A percentile compares a stretch with the other conserved stretches of the same genome.
Conservation (phyloP, 371 early-diverging fungal genomes). For the Smittium mucronatum region DNA sequence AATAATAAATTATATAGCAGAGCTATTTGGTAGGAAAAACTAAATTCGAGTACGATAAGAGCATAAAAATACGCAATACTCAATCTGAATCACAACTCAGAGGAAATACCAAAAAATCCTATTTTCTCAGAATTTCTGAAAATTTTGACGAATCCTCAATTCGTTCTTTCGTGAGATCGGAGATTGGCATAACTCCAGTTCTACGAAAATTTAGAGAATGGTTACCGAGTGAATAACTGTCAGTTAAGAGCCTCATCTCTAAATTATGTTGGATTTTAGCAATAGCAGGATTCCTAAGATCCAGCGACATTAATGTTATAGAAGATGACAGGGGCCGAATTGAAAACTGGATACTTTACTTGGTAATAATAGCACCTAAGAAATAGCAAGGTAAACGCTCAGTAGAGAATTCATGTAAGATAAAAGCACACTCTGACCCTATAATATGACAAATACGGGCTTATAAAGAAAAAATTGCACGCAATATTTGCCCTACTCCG, state of each 20-base stretch:
- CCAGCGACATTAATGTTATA: not conserved
- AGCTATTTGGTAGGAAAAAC: not conserved
- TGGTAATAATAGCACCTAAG: slow-evolving; percentile 14
- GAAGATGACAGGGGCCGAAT: not conserved
- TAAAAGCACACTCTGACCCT: no score
- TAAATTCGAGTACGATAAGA: not conserved
- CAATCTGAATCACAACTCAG: not conserved
- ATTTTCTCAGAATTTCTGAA: not conserved
- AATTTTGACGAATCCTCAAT: not conserved
- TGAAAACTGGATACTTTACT: not conserved
- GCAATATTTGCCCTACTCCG: no score
- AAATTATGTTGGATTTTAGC: not conserved
- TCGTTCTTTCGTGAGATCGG: not conserved
- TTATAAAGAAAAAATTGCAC: no score
- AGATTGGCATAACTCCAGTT: not conserved
- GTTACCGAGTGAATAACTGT: not conserved
- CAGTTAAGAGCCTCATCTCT: not conserved
- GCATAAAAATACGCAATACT: not conserved
- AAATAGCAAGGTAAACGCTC: slow-evolving; percentile 9
- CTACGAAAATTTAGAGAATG: not conserved
- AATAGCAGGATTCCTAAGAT: not conserved
- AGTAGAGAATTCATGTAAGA: not conserved
- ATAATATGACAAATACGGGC: no score
- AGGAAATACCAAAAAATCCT: not conserved
- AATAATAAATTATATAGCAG: not conserved